Percentiles rank a stretch among this genome's conserved stretches.
phyloP scores from a whole-genome alignment of 2,329 filamentous ascomycete species.

The Aspergillus sp. region DNA sequence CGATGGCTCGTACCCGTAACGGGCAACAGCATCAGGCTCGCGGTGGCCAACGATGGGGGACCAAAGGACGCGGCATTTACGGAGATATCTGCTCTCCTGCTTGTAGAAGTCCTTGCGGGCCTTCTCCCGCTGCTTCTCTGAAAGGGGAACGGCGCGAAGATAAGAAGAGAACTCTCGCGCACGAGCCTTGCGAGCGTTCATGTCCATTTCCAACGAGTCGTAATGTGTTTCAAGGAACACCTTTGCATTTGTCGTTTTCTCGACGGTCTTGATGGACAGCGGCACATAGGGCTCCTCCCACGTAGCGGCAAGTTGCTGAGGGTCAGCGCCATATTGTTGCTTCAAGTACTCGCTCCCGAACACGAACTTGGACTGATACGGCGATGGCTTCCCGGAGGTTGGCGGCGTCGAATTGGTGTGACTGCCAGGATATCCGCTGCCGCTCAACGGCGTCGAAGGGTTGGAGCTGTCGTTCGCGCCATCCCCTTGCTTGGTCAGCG shows the following conservation, averaged over 20 bases:
- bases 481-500: conserved; percentile 15
- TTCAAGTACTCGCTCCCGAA: conserved; percentile 1
- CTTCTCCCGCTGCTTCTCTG: conserved; percentile 46
- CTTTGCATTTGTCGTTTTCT: conserved; percentile 71
- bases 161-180: conserved; percentile 54
- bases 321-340: background rate
- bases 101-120: conserved; percentile 51
- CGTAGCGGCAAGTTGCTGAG: conserved; percentile 3
- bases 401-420: conserved; percentile 23
- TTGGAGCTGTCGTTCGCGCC: conserved; percentile 24
- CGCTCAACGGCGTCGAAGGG: conserved; percentile 21
- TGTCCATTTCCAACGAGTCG: conserved; percentile 54
- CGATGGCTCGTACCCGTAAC: conserved; percentile 66
- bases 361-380: conserved; percentile 7
- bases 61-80: conserved; percentile 63
- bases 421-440: conserved; percentile 20
- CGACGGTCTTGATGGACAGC: conserved; percentile 52
- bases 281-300: conserved; percentile 7
- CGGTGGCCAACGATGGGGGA: conserved; percentile 42
- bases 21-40: conserved; percentile 42
- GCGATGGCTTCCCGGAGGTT: conserved; percentile 25
- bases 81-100: conserved; percentile 64
- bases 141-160: conserved; percentile 49
- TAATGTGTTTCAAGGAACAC: conserved; percentile 80
- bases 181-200: conserved; percentile 53